phyloP scores from a whole-genome alignment of 768 basidiomycete species.

The Ephemerocybe angulata region DNA sequence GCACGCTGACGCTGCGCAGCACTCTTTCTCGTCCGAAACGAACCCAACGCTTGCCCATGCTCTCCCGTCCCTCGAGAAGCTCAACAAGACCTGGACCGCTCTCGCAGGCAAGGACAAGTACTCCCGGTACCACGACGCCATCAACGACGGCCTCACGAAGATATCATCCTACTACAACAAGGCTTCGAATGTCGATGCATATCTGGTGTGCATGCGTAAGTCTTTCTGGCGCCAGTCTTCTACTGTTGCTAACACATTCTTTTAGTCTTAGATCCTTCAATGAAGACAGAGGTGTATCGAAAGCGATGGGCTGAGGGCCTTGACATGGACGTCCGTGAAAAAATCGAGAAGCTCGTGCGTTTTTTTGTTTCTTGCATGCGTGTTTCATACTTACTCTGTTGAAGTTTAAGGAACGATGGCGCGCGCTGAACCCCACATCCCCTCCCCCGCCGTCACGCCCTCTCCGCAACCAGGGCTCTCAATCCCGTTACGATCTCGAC shows the following conservation, averaged over 20 bases:
- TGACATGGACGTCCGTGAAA: neutral
- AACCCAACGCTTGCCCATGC: slow-evolving; percentile 24
- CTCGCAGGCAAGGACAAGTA: slow-evolving; percentile 12
- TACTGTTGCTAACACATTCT: neutral
- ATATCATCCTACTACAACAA: slow-evolving; percentile 29
- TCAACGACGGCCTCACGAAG: slow-evolving; percentile 22
- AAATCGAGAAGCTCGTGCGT: slow-evolving; percentile 2
- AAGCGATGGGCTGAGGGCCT: neutral
- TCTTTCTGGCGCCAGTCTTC: neutral
- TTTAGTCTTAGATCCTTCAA: neutral
- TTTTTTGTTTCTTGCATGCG: neutral
- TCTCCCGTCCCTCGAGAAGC: slow-evolving; percentile 29
- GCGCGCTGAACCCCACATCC: neutral
- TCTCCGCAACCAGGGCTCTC: neutral
- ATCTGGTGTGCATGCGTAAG: slow-evolving; percentile 27
- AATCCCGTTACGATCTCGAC: neutral
- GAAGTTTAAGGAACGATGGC: neutral
- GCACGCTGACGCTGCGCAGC: slow-evolving; percentile 30
- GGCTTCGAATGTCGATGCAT: slow-evolving; percentile 23
- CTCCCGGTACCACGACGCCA: slow-evolving; percentile 18
- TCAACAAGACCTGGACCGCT: slow-evolving; percentile 27
- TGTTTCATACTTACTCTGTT: neutral
- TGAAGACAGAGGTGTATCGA: neutral
- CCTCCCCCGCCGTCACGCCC: neutral
- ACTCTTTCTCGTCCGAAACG: slow-evolving; percentile 18